Conservation (phyloP, 108 stramenopile species). For the Discostella stelligeroides region DNA sequence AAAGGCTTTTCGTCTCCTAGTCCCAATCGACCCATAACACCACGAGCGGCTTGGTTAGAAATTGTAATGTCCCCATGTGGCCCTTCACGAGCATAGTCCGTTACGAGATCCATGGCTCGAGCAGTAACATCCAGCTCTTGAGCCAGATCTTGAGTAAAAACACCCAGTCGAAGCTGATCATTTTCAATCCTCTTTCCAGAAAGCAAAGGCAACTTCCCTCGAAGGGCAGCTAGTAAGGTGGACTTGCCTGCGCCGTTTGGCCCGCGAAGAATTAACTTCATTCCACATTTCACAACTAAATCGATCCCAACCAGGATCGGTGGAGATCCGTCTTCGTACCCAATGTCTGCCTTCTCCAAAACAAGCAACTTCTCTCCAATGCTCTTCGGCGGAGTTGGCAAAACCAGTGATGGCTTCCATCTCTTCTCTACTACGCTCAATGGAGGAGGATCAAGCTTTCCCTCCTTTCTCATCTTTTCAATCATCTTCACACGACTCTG, state of each 20-base stretch:
- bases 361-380: slow-evolving; percentile 67
- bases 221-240: slow-evolving; percentile 83
- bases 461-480: slow-evolving; percentile 81
- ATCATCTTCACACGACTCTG: slow-evolving; percentile 90
- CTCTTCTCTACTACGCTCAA: slow-evolving; percentile 48
- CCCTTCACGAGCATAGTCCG: slow-evolving; percentile 69
- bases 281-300: slow-evolving; percentile 52
- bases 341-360: slow-evolving; percentile 71
- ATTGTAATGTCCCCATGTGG: slow-evolving; percentile 73
- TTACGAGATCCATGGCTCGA: slow-evolving; percentile 84
- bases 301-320: slow-evolving; percentile 43
- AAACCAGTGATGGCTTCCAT: slow-evolving; percentile 42
- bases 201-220: slow-evolving; percentile 75
- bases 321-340: slow-evolving; percentile 51
- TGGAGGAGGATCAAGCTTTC: slow-evolving; percentile 70
- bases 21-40: slow-evolving; percentile 80
- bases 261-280: slow-evolving; percentile 66
- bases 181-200: slow-evolving; percentile 74
- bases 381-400: slow-evolving; percentile 66
- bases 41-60: slow-evolving; percentile 74
- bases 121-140: slow-evolving; percentile 78
- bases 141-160: slow-evolving; percentile 90
- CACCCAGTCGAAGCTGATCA: slow-evolving; percentile 59
- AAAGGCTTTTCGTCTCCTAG: slow-evolving; percentile 83
- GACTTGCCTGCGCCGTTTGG: slow-evolving; percentile 93